Evolutionary conservation across 1,284 basidiomycete species (phyloP).

Genomic region (Tilletia walkeri): DNA sequence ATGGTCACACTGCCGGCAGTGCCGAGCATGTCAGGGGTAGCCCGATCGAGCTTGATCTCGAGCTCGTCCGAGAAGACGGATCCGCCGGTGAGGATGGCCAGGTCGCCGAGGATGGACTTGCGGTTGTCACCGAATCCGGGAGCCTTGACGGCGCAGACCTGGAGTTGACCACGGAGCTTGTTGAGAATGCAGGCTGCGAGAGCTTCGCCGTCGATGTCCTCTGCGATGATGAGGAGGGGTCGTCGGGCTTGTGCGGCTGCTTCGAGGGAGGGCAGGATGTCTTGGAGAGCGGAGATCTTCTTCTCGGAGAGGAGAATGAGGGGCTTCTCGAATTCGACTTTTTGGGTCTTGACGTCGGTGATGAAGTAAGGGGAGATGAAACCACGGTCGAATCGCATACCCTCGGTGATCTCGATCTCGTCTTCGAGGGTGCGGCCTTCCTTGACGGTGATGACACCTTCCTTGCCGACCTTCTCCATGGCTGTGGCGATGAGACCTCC

Average conservation of each 20-base stretch:
- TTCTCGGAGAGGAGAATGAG: slow-evolving; percentile 90
- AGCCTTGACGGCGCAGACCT: slow-evolving; percentile 89
- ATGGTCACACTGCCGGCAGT: slow-evolving; percentile 87
- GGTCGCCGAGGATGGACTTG: slow-evolving; percentile 93
- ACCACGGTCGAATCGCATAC: slow-evolving; percentile 98
- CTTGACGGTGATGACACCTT: slow-evolving; percentile 99
- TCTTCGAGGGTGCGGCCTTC: slow-evolving; percentile 97
- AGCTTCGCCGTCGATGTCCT: slow-evolving; percentile 96
- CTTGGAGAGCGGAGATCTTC: slow-evolving; percentile 93
- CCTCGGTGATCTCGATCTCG: slow-evolving; percentile 97
- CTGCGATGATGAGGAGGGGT: slow-evolving; percentile 91
- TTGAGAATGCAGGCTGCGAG: slow-evolving; percentile 96
- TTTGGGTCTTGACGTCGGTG: slow-evolving; percentile 95
- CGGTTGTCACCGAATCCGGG: slow-evolving; percentile 99
- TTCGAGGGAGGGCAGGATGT: slow-evolving; percentile 92
- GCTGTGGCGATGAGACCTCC: slow-evolving; percentile 97
- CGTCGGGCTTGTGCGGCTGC: slow-evolving; percentile 84
- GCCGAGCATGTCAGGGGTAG: slow-evolving; percentile 84
- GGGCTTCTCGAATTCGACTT: slow-evolving; percentile 96
- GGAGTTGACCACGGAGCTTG: slow-evolving; percentile 95
- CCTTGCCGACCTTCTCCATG: slow-evolving; percentile 99
- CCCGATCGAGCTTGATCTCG: slow-evolving; percentile 93
- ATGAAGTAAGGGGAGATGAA: slow-evolving; percentile 99
- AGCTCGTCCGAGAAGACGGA: slow-evolving; percentile 98
- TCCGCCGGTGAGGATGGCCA: slow-evolving; percentile 93